Evolutionary conservation across 768 basidiomycete species (phyloP), one percentile per base, ranked within the genome.

Genomic region (Lenzites betulinus): DNA sequence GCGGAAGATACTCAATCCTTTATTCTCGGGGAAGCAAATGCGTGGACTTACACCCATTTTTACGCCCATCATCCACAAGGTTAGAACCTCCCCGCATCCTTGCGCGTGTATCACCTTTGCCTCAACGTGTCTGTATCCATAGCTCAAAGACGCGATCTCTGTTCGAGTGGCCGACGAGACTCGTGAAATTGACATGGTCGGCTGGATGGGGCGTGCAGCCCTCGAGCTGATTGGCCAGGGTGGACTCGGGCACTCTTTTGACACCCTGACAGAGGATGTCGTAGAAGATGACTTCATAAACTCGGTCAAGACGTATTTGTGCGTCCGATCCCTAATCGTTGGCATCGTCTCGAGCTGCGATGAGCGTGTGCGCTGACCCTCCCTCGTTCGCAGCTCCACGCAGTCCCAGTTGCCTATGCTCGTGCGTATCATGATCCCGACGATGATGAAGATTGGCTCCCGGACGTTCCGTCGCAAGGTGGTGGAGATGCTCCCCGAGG

Each of bases 201-300:
- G 38, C 8, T 78, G 75, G 76, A 70, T 74, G 67, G 66, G 76
- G 7, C 73, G 81, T 5, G 69, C 76, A 13, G 79, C 81, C 13
- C 71, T 83, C 11, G 81, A 83, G 60, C 69, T 69, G n/a, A 48
- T 63, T 16, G 62, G 79, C 5, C 80, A 79, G 69, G 75, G 76
- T 23, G 79, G 81, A 1, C 72, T 83, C n/a, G 77, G 76, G 1
- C 70, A 70, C 51, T 73, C 75, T 1, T 76, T 77, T 53, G 74
- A 76, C 41, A 49, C 63, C 9, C 68, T 82, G 3, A 64, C 58
- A 8, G 74, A 75, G 48, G 73, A 74, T 0, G 73, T 25, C 20
- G 11, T 57, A 20, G 54, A 63, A 20, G 54, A 63, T 49, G 47
- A 49, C 25, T 55, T 50, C 22, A 57, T 52, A 0, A 53, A 59